A percentile compares a stretch with the other conserved stretches of the same genome.
These are phyloP conservation scores for Prosopis cineraria DNA, from an alignment of 306 rosid species.

Conservation along the genomic window DNA sequence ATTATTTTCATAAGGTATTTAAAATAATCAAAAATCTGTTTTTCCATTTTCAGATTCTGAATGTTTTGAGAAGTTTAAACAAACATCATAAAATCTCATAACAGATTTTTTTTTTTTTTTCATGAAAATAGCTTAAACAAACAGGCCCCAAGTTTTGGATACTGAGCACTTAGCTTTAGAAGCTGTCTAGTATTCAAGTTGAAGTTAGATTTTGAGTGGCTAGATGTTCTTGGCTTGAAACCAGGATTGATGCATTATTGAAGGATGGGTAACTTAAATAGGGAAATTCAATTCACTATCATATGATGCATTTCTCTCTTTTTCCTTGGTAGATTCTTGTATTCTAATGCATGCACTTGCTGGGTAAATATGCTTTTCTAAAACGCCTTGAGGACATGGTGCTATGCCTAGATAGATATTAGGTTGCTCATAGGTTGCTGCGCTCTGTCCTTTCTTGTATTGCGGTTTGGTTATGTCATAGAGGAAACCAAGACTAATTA, in stretches of 20 bases:
- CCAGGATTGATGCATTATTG: constrained; percentile 2
- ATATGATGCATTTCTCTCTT: background rate
- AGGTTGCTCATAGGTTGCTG: no score
- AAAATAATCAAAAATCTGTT: no score
- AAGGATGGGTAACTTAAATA: background rate
- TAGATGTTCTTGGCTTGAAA: background rate
- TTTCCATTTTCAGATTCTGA: no score
- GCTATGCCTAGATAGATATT: no score
- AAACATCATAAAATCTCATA: no score
- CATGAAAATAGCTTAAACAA: no score
- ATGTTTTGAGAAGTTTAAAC: no score
- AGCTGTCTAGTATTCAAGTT: background rate
- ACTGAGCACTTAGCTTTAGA: background rate
- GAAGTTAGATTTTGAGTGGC: background rate
- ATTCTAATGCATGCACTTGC: constrained; percentile 6
- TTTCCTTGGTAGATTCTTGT: constrained; percentile 13
- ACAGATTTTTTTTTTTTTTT: no score
- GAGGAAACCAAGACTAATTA: background rate
- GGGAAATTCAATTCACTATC: background rate
- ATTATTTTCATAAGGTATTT: no score
- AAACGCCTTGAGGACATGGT: no score
- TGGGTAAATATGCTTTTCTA: no score
- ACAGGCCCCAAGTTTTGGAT: background rate
- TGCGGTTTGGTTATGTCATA: constrained; percentile 5
- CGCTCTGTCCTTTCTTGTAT: background rate